A percentile compares a stretch with the other conserved stretches of the same genome.
phyloP scores from a whole-genome alignment of 257 asterid genomes.

The Primulina eburnea region DNA sequence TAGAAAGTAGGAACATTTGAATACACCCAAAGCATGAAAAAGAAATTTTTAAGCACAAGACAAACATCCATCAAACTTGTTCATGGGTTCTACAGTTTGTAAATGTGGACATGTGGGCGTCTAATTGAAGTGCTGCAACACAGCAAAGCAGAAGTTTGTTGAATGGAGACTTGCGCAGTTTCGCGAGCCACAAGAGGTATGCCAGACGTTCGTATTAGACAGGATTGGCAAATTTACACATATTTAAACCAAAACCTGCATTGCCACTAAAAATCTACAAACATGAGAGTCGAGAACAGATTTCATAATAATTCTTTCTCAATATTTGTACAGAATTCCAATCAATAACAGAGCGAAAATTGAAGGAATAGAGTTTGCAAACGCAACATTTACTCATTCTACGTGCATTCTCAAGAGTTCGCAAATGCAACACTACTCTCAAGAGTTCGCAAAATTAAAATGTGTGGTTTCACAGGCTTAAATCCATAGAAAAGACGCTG shows the following conservation, averaged over 20 bases:
- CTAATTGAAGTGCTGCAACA: not conserved
- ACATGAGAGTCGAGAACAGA: not conserved
- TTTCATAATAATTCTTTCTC: too few species aligned
- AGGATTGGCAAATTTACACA: not conserved
- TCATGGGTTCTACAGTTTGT: not conserved
- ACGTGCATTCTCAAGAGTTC: not conserved
- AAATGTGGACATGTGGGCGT: not conserved
- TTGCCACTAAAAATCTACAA: not conserved
- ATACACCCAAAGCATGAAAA: not conserved
- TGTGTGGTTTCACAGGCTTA: too few species aligned
- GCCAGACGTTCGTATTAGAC: not conserved
- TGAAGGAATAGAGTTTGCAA: not conserved
- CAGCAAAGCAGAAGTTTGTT: not conserved
- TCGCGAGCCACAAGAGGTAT: slow-evolving; percentile 1
- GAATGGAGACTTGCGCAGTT: not conserved
- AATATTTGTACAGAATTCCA: too few species aligned
- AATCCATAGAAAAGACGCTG: too few species aligned
- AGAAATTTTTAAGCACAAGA: not conserved
- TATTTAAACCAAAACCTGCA: not conserved
- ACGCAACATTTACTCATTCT: too few species aligned
- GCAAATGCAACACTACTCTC: too few species aligned
- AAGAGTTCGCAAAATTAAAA: too few species aligned
- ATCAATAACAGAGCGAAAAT: too few species aligned
- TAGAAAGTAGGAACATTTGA: not conserved
- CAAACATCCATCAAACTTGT: not conserved